Evolutionary conservation across 805 yeast genomes (phyloP), one percentile per base, ranked within the genome.

Genomic region (Starmera quercuum): DNA sequence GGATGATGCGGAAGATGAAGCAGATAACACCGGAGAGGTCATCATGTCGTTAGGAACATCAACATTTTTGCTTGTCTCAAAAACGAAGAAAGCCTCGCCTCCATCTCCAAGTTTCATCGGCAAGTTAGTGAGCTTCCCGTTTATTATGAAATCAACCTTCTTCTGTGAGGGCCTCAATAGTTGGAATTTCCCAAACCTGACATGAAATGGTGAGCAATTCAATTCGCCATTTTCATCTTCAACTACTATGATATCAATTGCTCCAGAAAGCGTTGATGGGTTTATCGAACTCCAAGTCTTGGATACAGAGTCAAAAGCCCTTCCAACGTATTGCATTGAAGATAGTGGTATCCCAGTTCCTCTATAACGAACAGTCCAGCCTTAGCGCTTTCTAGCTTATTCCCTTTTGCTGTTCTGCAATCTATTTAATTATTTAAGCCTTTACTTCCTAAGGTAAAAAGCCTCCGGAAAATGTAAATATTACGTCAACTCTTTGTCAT

Each of bases 71-170:
- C 70, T 71, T 1, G 96, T 83, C 50, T 87, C 95, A 61, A 92
- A 90, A 27, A 92, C 97, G 53, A 92, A 92, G 54, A 87, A 87
- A 0, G 97, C 98, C 58, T 92, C 98, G 11, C 98, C 98, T 7
- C 94, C 95, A 40, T 92, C 98, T 12, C 96, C 95, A 29, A 92
- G 64, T 56, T 92, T 92, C 97, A 92, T 92, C 7, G 95, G 96
- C 31, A 90, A 63, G 45, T 84, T 79, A 0, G 94, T 82, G 30
- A 76, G 68, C 39, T 71, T 71, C 24, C 82, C 97, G 59, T 92
- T 92, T 26, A 92, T 94, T 27, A 75, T 71, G 43, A 92, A 79
- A 36, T 83, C 94, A 34, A 90, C 95, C 54, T 85, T 88, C 65
- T 90, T 92, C 57, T 92, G 96, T 14, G 95, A 83, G 11, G 98